Conservation (phyloP, 2,329 filamentous ascomycete species). For the Scortechinia acanthostroma region DNA sequence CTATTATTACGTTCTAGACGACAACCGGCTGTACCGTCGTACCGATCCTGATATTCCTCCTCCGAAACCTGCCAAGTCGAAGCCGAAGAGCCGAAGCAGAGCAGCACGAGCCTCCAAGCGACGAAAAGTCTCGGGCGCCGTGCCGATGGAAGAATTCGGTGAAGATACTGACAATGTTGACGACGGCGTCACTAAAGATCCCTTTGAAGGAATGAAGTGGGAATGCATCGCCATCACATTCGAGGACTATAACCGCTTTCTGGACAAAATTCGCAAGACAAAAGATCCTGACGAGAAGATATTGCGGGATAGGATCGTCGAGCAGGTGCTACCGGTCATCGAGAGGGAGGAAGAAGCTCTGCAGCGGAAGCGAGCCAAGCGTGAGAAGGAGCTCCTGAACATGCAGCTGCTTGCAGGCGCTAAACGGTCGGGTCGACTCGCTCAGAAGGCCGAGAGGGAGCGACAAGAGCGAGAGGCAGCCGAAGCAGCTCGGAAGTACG, state of each 20-base stretch:
- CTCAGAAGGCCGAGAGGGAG: constrained; percentile 49
- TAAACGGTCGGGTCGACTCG: constrained; percentile 56
- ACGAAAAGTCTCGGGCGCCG: constrained; percentile 32
- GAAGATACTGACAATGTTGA: constrained; percentile 15
- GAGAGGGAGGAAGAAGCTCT: constrained; percentile 48
- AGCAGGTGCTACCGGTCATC: constrained; percentile 50
- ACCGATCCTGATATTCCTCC: constrained; percentile 47
- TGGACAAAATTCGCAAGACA: constrained; percentile 44
- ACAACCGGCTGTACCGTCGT: constrained; percentile 56
- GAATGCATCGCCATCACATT: constrained; percentile 55
- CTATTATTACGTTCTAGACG: constrained; percentile 53
- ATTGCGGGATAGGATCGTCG: constrained; percentile 41
- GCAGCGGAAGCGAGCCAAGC: constrained; percentile 41
- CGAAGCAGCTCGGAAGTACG: constrained; percentile 43
- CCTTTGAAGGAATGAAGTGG: constrained; percentile 49
- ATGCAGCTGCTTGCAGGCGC: constrained; percentile 57
- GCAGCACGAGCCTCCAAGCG: constrained; percentile 44
- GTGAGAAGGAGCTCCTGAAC: constrained; percentile 48
- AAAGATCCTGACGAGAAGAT: constrained; percentile 52
- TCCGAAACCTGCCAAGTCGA: constrained; percentile 36
- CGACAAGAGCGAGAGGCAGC: constrained; percentile 43
- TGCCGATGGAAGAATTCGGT: constrained; percentile 26
- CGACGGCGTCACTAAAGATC: constrained; percentile 29
- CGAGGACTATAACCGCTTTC: constrained; percentile 47
- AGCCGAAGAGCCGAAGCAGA: constrained; percentile 38